Percentiles rank a stretch among this genome's conserved stretches.
Conservation (phyloP, 1,284 basidiomycete genomes). For the Fomitiporia mediterranea region DNA sequence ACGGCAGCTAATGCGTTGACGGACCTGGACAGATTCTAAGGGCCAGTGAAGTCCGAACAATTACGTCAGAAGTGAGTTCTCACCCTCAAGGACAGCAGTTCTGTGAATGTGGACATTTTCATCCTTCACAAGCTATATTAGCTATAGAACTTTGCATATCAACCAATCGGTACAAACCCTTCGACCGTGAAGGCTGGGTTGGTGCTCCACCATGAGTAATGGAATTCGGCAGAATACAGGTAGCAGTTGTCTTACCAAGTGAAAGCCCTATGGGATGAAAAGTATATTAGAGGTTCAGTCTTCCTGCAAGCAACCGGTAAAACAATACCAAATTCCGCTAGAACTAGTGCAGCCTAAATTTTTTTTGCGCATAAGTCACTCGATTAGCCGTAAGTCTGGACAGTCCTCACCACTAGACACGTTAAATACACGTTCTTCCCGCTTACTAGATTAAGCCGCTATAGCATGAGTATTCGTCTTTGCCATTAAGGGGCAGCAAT, state of each 20-base stretch:
- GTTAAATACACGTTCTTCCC: slow-evolving; percentile 39
- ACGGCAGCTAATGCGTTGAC: slow-evolving; percentile 50
- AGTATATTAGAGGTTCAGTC: neutral
- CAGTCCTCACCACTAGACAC: slow-evolving; percentile 34
- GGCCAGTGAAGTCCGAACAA: neutral
- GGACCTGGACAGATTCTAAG: slow-evolving; percentile 48
- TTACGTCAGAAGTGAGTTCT: slow-evolving; percentile 31
- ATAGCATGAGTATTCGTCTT: neutral
- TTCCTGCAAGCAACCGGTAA: neutral
- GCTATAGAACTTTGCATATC: neutral
- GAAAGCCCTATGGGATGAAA: neutral
- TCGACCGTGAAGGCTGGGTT: neutral
- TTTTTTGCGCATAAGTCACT: neutral
- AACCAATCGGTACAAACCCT: neutral
- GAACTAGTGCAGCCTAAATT: neutral
- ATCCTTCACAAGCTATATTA: slow-evolving; percentile 15
- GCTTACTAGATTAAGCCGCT: slow-evolving; percentile 37
- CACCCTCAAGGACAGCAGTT: neutral
- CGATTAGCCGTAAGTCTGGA: neutral
- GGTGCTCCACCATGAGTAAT: neutral
- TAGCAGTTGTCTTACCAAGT: neutral
- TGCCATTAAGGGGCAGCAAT: neutral
- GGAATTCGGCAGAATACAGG: neutral
- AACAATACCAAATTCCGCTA: neutral
- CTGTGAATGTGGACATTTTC: slow-evolving; percentile 33